Conservation (phyloP, 2,329 filamentous ascomycete species). For the Podosphaera aphanis region DNA sequence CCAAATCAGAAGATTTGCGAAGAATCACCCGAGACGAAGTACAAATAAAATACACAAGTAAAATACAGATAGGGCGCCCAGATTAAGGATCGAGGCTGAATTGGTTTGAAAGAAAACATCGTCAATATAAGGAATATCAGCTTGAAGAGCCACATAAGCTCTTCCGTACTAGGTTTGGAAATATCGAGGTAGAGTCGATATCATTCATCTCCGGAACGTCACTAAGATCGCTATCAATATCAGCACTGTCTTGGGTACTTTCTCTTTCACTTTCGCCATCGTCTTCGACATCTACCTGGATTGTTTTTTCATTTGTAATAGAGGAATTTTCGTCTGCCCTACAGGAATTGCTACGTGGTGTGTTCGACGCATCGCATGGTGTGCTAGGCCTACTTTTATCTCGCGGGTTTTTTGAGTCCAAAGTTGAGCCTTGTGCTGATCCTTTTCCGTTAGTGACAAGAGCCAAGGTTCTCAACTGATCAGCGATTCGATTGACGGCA, state of each 20-base stretch:
- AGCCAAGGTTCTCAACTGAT: constrained; percentile 16
- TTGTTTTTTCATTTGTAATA: neutral
- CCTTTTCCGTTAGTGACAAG: constrained; percentile 13
- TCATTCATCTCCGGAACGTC: constrained; percentile 20
- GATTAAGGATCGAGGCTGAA: no score
- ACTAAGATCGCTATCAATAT: constrained; percentile 30
- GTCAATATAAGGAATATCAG: no score
- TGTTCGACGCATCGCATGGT: constrained; percentile 1
- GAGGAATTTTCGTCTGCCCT: neutral
- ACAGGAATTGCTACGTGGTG: constrained; percentile 10
- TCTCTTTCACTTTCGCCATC: constrained; percentile 20
- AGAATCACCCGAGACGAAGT: no score
- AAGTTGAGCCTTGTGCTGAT: constrained; percentile 17
- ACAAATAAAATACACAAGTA: no score
- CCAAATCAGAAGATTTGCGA: no score
- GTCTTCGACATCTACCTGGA: constrained; percentile 12
- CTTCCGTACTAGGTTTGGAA: constrained; percentile 1
- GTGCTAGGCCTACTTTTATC: constrained; percentile 2
- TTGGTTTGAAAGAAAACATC: no score
- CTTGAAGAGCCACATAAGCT: no score
- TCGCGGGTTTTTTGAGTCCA: neutral
- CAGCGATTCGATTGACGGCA: constrained; percentile 23
- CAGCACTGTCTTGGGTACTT: constrained; percentile 25
- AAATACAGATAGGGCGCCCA: no score
- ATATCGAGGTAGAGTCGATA: constrained; percentile 3